Conservation (phyloP, 257 asterid species). For the Nicotiana knightiana region DNA sequence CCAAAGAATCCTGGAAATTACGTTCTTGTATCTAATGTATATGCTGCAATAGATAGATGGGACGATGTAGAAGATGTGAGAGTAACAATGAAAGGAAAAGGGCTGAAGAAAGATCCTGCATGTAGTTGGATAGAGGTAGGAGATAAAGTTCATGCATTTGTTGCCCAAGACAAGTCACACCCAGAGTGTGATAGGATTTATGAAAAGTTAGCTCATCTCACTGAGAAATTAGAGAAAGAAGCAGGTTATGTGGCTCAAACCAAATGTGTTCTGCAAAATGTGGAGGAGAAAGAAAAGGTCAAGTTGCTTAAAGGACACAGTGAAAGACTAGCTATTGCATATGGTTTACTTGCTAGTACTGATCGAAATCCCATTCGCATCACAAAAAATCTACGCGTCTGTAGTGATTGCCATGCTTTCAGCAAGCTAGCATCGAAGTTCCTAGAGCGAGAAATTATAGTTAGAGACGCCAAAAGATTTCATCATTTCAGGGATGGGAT, state of each 20-base stretch:
- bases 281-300: constrained; percentile 52
- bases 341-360: constrained; percentile 47
- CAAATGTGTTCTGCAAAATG: constrained; percentile 47
- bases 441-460: constrained; percentile 48
- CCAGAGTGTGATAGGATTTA: constrained; percentile 47
- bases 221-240: constrained; percentile 43
- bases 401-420: constrained; percentile 73
- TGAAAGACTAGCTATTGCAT: constrained; percentile 78
- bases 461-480: constrained; percentile 72
- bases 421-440: constrained; percentile 53
- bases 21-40: constrained; percentile 65
- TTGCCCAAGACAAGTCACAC: constrained; percentile 61
- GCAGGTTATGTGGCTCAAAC: constrained; percentile 68
- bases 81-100: constrained; percentile 47
- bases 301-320: constrained; percentile 65
- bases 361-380: constrained; percentile 40
- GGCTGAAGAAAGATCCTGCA: constrained; percentile 75
- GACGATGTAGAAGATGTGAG: constrained; percentile 65
- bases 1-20: constrained; percentile 73
- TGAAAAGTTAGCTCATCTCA: constrained; percentile 35
- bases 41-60: constrained; percentile 71
- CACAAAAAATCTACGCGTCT: constrained; percentile 69
- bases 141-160: constrained; percentile 51
- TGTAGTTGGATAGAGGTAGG: constrained; percentile 87
- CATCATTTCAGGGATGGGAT: constrained; percentile 70